Conservation (phyloP, 108 stramenopile genomes). For the Cyclotella choctawhatcheeana region DNA sequence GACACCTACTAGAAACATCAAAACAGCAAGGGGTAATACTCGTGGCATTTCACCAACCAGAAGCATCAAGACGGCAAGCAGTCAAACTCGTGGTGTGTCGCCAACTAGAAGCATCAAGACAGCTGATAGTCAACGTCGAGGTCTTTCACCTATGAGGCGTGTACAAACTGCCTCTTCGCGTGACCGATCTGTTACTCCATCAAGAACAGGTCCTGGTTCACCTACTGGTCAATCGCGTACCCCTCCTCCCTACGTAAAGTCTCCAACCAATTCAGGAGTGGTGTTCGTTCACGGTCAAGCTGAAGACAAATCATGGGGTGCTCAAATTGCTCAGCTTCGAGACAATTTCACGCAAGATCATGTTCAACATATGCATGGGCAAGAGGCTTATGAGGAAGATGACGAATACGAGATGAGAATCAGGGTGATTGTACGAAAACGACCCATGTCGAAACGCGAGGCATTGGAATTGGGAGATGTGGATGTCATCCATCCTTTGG, state of each 20-base stretch:
- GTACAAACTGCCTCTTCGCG: not conserved
- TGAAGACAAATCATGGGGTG: constrained; percentile 66
- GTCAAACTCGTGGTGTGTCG: constrained; percentile 4
- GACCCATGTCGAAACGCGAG: constrained; percentile 84
- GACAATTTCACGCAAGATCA: constrained; percentile 66
- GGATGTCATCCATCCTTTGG: constrained; percentile 85
- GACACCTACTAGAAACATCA: constrained; percentile 3
- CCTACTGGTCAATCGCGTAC: not conserved
- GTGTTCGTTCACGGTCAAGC: constrained; percentile 56
- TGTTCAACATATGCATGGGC: constrained; percentile 45
- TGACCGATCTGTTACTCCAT: constrained; percentile 9
- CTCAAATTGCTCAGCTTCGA: constrained; percentile 62
- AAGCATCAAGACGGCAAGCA: not conserved
- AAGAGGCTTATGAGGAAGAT: constrained; percentile 27
- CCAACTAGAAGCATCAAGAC: constrained; percentile 7
- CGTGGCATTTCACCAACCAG: constrained; percentile 1
- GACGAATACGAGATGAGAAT: constrained; percentile 85
- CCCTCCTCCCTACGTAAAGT: constrained; percentile 10
- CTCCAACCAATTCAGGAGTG: constrained; percentile 27
- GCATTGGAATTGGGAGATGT: constrained; percentile 60
- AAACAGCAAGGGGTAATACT: not conserved
- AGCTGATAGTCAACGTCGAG: constrained; percentile 7
- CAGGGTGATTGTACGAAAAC: constrained; percentile 88
- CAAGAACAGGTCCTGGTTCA: not conserved
- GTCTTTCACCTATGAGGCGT: constrained; percentile 1